Base-by-base conservation (phyloP, 176 grass and related monocot genomes). In the Oryza officinalis region DNA sequence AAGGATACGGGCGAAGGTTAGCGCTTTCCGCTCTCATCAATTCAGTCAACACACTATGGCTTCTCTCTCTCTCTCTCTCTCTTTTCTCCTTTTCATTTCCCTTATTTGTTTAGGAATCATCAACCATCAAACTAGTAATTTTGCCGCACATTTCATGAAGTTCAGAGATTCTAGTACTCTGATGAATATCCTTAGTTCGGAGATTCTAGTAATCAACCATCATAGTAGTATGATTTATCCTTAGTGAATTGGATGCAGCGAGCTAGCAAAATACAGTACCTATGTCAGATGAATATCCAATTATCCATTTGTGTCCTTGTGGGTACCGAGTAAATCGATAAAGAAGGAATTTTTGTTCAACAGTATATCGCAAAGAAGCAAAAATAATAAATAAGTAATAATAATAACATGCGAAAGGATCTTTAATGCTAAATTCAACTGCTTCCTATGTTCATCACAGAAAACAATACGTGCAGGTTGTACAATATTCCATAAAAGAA, bases 1-100 rank as follows among this genome's bases (percentile, higher is more conserved):
- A 50, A 63, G 63, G 63, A n/a, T 81, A 70, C 74, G 49, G 41
- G 23, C 43, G 40, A 40, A 87, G 80, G 89, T 90, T 65, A 28
- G 49, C 40, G 80, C 27, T 31, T 27, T 84, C 12, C 27, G 2
- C 17, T 75, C 33, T 81, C 31, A 1, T 47, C 13, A 47, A 47
- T 2, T 47, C 13, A 47, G 2, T 47, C 13, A 15, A 47, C 45
- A 13, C 11, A 47, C 10, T 5, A 37, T 37, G 3, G n/a, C n/a
- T n/a, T 4, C 35, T 5, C 5, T 37, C 35, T 37, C n/a, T n/a
- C n/a, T n/a, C n/a, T n/a, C 35, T 37, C 17, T 14, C 4, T 38
- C 8, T 38, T 38, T 38, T 49, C 3, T 46, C 17, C 3, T 49
- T 49, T 49, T 49, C 13, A 20, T 20, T 54, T 14, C 18, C 13